phyloP scores from a whole-genome alignment of 495 filamentous ascomycete species.

The Talaromyces trachyspermus region DNA sequence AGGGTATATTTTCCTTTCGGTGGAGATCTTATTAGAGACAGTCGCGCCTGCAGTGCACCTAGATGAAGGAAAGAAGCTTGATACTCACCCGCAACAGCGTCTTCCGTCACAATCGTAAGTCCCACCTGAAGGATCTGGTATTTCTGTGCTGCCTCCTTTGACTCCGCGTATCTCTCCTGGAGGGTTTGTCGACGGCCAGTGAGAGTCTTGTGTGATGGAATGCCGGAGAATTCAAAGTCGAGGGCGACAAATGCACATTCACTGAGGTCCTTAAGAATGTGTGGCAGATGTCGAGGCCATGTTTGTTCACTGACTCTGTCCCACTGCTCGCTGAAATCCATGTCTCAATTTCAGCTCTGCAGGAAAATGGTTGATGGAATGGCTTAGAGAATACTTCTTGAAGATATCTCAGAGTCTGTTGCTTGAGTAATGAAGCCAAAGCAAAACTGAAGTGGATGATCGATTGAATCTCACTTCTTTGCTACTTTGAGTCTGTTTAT shows the following conservation, averaged over 20 bases:
- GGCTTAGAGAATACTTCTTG: no score
- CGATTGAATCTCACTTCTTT: no score
- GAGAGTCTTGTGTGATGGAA: slow-evolving; percentile 24
- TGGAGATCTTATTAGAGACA: slow-evolving; percentile 2
- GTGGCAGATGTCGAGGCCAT: slow-evolving; percentile 50
- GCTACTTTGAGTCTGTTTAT: no score
- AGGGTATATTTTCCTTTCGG: slow-evolving; percentile 45
- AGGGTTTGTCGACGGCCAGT: slow-evolving; percentile 30
- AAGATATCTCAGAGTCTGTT: background rate
- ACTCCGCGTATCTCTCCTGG: slow-evolving; percentile 59
- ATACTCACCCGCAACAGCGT: slow-evolving; percentile 34
- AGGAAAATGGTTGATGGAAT: background rate
- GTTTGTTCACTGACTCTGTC: slow-evolving; percentile 34
- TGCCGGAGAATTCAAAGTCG: slow-evolving; percentile 74
- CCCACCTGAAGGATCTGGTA: slow-evolving; percentile 74
- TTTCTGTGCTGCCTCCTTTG: slow-evolving; percentile 56
- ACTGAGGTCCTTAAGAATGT: slow-evolving; percentile 51
- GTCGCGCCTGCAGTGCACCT: no score
- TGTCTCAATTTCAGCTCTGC: no score
- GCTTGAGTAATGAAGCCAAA: no score
- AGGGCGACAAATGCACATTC: slow-evolving; percentile 60
- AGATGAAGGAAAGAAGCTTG: no score
- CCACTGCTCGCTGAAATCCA: slow-evolving; percentile 44
- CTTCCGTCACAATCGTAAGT: slow-evolving; percentile 56
- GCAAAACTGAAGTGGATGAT: no score